These are phyloP conservation scores for Porphyra umbilicalis DNA, from an alignment of 31 red algal species.

Conservation along the genomic window DNA sequence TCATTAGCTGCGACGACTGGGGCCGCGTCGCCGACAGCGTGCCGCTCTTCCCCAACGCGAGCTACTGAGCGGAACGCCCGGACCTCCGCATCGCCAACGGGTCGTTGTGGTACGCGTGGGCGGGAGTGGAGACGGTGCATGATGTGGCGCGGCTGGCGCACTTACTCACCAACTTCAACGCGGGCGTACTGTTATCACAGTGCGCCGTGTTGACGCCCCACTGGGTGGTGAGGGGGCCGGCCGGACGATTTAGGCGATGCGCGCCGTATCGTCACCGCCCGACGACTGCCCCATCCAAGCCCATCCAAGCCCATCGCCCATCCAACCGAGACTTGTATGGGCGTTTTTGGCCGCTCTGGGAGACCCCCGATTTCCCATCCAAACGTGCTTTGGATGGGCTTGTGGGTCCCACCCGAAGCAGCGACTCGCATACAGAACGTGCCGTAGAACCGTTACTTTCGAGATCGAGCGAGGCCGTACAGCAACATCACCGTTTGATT, in stretches of 20 bases:
- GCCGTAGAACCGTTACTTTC: too few species aligned
- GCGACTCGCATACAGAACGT: too few species aligned
- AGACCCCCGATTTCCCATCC: too few species aligned
- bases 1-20: constrained; percentile 50
- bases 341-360: too few species aligned
- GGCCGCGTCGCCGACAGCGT: constrained; percentile 44
- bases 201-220: constrained; percentile 49
- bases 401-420: too few species aligned
- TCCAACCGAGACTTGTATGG: too few species aligned
- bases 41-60: constrained; percentile 33
- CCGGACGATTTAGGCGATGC: constrained; percentile 28
- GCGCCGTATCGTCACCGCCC: too few species aligned
- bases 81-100: constrained; percentile 11
- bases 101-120: constrained; percentile 37
- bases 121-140: constrained; percentile 29
- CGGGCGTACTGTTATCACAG: constrained; percentile 10
- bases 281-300: too few species aligned
- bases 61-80: constrained; percentile 13
- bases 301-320: too few species aligned
- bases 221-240: constrained; percentile 54
- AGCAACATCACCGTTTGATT: too few species aligned
- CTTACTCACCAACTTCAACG: constrained; percentile 19
- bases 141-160: constrained; percentile 15
- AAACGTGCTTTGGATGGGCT: too few species aligned
- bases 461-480: too few species aligned